Base-by-base conservation (phyloP, 768 basidiomycete species). In the Hemileccinum impolitum region DNA sequence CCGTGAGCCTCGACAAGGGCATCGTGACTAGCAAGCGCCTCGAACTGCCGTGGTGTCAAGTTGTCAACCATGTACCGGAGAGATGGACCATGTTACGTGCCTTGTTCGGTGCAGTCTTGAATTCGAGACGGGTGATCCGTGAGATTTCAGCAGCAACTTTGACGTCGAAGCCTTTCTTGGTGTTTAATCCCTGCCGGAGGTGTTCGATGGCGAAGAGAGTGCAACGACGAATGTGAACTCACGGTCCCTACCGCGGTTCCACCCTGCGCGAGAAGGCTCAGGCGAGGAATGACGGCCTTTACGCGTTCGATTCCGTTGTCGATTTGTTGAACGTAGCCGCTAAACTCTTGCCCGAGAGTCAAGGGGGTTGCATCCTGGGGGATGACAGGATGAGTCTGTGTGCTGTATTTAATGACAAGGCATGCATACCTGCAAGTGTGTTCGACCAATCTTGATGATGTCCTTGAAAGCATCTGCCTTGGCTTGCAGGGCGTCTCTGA, bases 231-330 rank as follows among this genome's bases (percentile, higher is more conserved):
- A 19, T 28, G 23, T 2, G 36, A 25, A 52, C 87, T 68, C 58
- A 93, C 94, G 49, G 96, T 99, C 55, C 96, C 96, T 45, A 99
- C 96, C 40, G 96, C 96, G 34, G 96, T 99, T 41, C 96, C 96
- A 59, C 96, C 96, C 69, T 99, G 96, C 35, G 96, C 96, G 50
- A 99, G 81, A 60, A 84, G 72, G 66, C 87, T 89, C 57, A 98
- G 66, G 40, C 95, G 85, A 39, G 94, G 93, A 45, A 99, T 70
- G 30, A 85, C 84, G 48, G 72, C 83, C 65, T 88, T 81, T 44
- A 92, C 77, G 40, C 96, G 84, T 44, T 81, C 87, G 56, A 98
- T 93, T 53, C 89, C 90, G 68, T 95, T 94, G 17, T 85, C 75
- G 48, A 98, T 68, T 70, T 99, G 96, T 66, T 94, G 90, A 15